A percentile compares a stretch with the other conserved stretches of the same genome.
Conservation (phyloP, 2,329 filamentous ascomycete species). For the Fusarium pseudonygamai region DNA sequence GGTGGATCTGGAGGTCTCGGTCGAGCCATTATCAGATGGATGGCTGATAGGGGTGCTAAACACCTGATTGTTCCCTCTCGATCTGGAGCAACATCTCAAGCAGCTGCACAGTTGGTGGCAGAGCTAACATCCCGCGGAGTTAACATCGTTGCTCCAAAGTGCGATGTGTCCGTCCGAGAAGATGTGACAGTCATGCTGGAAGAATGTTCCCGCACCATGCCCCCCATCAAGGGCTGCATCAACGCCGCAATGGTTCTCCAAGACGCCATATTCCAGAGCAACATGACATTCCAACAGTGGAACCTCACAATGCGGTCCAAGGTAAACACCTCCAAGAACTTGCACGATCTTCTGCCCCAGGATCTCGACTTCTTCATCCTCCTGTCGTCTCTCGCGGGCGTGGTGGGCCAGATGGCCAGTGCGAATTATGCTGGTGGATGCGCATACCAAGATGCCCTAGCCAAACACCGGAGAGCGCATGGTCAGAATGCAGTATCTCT, state of each 20-base stretch:
- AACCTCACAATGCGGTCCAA: slow-evolving; percentile 43
- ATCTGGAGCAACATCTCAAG: slow-evolving; percentile 35
- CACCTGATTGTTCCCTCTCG: slow-evolving; percentile 45
- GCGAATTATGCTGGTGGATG: slow-evolving; percentile 53
- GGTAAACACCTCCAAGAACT: slow-evolving; percentile 43
- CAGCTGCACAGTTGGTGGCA: slow-evolving; percentile 32
- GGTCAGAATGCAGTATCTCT: neutral
- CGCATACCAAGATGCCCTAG: slow-evolving; percentile 10
- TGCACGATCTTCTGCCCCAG: neutral
- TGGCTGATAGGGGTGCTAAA: slow-evolving; percentile 33
- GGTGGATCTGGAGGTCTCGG: slow-evolving; percentile 39
- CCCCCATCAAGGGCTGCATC: slow-evolving; percentile 33
- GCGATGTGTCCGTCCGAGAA: neutral
- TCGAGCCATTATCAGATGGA: slow-evolving; percentile 32
- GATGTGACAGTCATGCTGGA: neutral
- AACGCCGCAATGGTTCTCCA: slow-evolving; percentile 12
- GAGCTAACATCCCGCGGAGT: neutral
- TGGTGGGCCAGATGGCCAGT: slow-evolving; percentile 47
- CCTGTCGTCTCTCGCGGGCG: slow-evolving; percentile 33
- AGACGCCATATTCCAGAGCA: slow-evolving; percentile 33
- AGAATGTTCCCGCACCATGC: slow-evolving; percentile 32
- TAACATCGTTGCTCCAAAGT: neutral
- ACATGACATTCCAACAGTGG: slow-evolving; percentile 50
- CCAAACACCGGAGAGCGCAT: fast-evolving
- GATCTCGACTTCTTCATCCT: neutral